A percentile compares a stretch with the other conserved stretches of the same genome.
These are phyloP conservation scores for Leptomonas seymouri DNA, from an alignment of 208 protist genomes.

Conservation along the genomic window DNA sequence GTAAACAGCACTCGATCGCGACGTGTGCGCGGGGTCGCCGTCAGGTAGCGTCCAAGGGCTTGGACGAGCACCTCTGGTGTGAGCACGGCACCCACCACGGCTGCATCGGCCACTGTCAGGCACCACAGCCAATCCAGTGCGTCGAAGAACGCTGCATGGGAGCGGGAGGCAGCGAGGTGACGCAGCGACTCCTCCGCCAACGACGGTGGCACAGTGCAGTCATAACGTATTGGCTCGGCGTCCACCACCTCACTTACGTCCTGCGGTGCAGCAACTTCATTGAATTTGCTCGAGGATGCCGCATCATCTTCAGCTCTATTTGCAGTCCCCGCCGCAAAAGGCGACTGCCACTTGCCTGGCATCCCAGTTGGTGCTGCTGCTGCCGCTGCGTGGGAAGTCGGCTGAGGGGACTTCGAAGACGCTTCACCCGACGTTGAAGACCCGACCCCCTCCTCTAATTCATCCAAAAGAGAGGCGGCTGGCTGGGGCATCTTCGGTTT, in stretches of 20 bases:
- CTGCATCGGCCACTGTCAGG: slow-evolving; percentile 56
- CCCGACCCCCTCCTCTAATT: slow-evolving; percentile 23
- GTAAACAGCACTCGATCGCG: slow-evolving; percentile 77
- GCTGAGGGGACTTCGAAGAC: not conserved
- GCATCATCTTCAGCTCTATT: not conserved
- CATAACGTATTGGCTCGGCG: slow-evolving; percentile 32
- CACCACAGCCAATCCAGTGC: slow-evolving; percentile 75
- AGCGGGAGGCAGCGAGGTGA: slow-evolving; percentile 36
- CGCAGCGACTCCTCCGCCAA: slow-evolving; percentile 38
- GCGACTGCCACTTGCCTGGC: not conserved
- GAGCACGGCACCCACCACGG: slow-evolving; percentile 37
- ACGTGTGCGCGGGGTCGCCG: slow-evolving; percentile 47
- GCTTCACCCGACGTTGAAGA: not conserved
- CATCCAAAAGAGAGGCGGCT: slow-evolving; percentile 16
- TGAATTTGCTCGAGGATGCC: not conserved
- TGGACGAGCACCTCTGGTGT: slow-evolving; percentile 32
- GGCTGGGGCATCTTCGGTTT: not conserved
- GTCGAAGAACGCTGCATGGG: slow-evolving; percentile 71
- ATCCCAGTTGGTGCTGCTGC: not conserved
- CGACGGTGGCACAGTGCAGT: slow-evolving; percentile 37
- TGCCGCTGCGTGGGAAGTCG: not conserved
- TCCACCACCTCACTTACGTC: slow-evolving; percentile 51
- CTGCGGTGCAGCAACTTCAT: not conserved
- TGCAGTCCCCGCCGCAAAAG: not conserved
- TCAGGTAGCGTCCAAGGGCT: slow-evolving; percentile 60